Percentiles rank a stretch among this genome's conserved stretches.
Conservation (phyloP, 352 stramenopile species). For the Globisporangium cederbergense region DNA sequence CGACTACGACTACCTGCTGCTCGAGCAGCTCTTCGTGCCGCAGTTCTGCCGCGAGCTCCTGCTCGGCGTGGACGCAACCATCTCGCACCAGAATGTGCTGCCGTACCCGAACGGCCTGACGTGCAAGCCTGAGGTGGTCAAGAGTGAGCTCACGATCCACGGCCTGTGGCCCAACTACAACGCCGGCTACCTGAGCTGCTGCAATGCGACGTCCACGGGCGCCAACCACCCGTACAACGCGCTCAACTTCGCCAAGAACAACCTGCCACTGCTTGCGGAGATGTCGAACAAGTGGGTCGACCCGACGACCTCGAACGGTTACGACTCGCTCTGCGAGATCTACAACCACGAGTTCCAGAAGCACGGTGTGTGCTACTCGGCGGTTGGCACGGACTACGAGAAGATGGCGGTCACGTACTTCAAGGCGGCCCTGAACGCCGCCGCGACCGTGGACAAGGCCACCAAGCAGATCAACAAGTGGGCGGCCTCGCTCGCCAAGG, state of each 20-base stretch:
- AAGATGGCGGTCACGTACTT: slow-evolving; percentile 69
- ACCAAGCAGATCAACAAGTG: slow-evolving; percentile 56
- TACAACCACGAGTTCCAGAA: slow-evolving; percentile 9
- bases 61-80: slow-evolving; percentile 59
- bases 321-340: slow-evolving; percentile 56
- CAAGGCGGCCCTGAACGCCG: slow-evolving; percentile 46
- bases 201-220: slow-evolving; percentile 45
- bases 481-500: slow-evolving; percentile 23
- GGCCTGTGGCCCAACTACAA: slow-evolving; percentile 77
- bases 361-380: slow-evolving; percentile 25
- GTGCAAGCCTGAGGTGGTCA: slow-evolving; percentile 40
- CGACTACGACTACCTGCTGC: slow-evolving; percentile 73
- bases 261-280: slow-evolving; percentile 60
- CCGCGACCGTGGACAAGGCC: slow-evolving; percentile 27
- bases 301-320: slow-evolving; percentile 39
- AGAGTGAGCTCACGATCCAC: slow-evolving; percentile 68
- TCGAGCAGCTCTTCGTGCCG: slow-evolving; percentile 79
- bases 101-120: slow-evolving; percentile 46
- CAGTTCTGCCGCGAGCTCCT: slow-evolving; percentile 82
- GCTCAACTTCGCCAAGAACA: slow-evolving; percentile 42
- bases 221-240: slow-evolving; percentile 58
- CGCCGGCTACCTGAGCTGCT: slow-evolving; percentile 65
- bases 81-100: slow-evolving; percentile 78
- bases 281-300: slow-evolving; percentile 64
- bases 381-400: slow-evolving; percentile 49